Conservation (phyloP, 148 eudicot species). For the Rhododendron griersonianum region DNA sequence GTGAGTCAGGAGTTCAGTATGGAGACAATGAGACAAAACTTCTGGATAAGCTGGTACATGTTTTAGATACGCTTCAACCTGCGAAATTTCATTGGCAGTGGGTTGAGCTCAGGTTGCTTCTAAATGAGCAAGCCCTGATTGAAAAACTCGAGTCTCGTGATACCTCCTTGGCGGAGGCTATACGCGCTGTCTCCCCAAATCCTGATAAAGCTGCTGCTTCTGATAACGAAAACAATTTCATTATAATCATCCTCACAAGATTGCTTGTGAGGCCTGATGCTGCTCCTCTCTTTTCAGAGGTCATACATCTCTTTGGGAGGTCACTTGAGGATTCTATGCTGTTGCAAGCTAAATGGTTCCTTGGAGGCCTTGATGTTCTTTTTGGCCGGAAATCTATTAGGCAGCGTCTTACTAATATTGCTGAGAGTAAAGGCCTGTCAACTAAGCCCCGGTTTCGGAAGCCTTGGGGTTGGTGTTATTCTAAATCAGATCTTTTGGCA, state of each 20-base stretch:
- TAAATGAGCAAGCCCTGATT: conserved; percentile 73
- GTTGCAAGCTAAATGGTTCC: conserved; percentile 78
- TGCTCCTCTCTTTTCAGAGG: conserved; percentile 87
- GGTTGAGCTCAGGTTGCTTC: conserved; percentile 87
- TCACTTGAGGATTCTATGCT: conserved; percentile 82
- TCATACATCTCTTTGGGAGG: conserved; percentile 84
- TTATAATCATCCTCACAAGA: conserved; percentile 75
- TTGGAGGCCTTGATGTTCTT: conserved; percentile 80
- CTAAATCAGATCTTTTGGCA: conserved; percentile 20
- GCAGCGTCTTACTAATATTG: conserved; percentile 73
- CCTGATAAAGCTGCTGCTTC: conserved; percentile 56
- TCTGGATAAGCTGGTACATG: conserved; percentile 63
- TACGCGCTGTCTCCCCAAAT: conserved; percentile 62
- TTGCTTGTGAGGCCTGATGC: conserved; percentile 92
- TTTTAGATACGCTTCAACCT: conserved; percentile 83
- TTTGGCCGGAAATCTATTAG: conserved; percentile 84
- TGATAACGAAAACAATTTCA: conserved; percentile 76
- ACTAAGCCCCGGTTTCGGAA: conserved; percentile 67
- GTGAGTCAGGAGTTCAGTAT: conserved; percentile 37
- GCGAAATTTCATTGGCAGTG: conserved; percentile 99
- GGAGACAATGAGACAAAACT: conserved; percentile 64
- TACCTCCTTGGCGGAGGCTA: conserved; percentile 62
- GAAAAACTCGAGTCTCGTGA: conserved; percentile 65
- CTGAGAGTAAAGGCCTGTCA: conserved; percentile 67
- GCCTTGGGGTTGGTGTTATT: conserved; percentile 91